These are phyloP conservation scores for Hanseniaspora occidentalis DNA, from an alignment of 805 yeast genomes.

Conservation along the genomic window DNA sequence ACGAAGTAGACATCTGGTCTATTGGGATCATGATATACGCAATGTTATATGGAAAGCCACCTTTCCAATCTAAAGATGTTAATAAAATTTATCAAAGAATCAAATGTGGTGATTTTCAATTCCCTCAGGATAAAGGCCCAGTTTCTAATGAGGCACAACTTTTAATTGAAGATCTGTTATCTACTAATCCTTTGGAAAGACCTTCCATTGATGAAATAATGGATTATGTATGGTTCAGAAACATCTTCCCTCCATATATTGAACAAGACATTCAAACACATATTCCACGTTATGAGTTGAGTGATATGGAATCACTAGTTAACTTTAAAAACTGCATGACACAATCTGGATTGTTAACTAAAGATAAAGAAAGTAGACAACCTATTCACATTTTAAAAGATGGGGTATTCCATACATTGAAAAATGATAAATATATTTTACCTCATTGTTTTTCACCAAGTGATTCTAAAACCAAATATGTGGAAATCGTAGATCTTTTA, in stretches of 20 bases:
- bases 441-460: slow-evolving; percentile 91
- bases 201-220: slow-evolving; percentile 72
- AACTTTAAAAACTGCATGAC: slow-evolving; percentile 59
- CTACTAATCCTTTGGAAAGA: slow-evolving; percentile 67
- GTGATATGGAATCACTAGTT: slow-evolving; percentile 47
- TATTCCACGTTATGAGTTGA: slow-evolving; percentile 49
- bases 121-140: slow-evolving; percentile 53
- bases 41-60: slow-evolving; percentile 86
- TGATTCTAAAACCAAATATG: slow-evolving; percentile 77
- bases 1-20: slow-evolving; percentile 96
- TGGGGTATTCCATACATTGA: slow-evolving; percentile 52
- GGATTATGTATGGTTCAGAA: slow-evolving; percentile 77
- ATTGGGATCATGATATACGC: slow-evolving; percentile 95
- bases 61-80: slow-evolving; percentile 93
- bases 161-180: slow-evolving; percentile 60
- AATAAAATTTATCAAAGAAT: slow-evolving; percentile 86
- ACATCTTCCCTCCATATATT: slow-evolving; percentile 70
- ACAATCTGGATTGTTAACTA: slow-evolving; percentile 42
- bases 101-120: slow-evolving; percentile 63
- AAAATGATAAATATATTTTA: slow-evolving; percentile 53
- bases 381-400: slow-evolving; percentile 14
- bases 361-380: slow-evolving; percentile 24
- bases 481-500: slow-evolving; percentile 42
- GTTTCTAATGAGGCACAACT: slow-evolving; percentile 61
- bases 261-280: slow-evolving; percentile 34